These are phyloP conservation scores for Suillus luteus DNA, from an alignment of 768 basidiomycete species.

Conservation along the genomic window DNA sequence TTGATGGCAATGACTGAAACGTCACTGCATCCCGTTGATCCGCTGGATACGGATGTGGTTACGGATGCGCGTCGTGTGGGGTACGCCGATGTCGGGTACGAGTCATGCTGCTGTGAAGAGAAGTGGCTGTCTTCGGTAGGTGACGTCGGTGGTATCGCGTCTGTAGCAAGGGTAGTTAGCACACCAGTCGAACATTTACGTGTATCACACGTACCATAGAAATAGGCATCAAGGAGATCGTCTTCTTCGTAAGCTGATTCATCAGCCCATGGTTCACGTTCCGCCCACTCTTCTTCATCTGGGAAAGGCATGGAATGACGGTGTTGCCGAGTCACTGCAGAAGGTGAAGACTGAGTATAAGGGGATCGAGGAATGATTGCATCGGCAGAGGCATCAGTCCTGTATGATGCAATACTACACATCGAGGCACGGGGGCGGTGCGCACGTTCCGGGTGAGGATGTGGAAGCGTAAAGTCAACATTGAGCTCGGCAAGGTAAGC, in stretches of 20 bases:
- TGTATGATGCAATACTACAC: constrained; percentile 56
- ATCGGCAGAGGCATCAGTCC: constrained; percentile 59
- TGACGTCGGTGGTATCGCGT: constrained; percentile 23
- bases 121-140: constrained; percentile 18
- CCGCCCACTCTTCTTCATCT: constrained; percentile 26
- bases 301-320: constrained; percentile 18
- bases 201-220: constrained; percentile 34
- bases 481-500: constrained; percentile 34
- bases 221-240: constrained; percentile 44
- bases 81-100: constrained; percentile 13
- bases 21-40: constrained; percentile 34
- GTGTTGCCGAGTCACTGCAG: constrained; percentile 18
- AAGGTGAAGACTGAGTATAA: constrained; percentile 10
- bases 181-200: neutral
- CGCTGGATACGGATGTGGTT: constrained; percentile 39
- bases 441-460: constrained; percentile 22
- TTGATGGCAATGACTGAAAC: constrained; percentile 53
- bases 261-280: constrained; percentile 25
- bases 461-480: constrained; percentile 30
- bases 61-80: constrained; percentile 31
- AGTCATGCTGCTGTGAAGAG: constrained; percentile 6
- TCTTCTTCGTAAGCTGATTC: constrained; percentile 33
- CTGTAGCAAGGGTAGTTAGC: constrained; percentile 19
- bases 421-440: constrained; percentile 41
- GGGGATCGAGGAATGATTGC: constrained; percentile 50